Conservation (phyloP, 306 rosid species). For the Arachis stenosperma region DNA sequence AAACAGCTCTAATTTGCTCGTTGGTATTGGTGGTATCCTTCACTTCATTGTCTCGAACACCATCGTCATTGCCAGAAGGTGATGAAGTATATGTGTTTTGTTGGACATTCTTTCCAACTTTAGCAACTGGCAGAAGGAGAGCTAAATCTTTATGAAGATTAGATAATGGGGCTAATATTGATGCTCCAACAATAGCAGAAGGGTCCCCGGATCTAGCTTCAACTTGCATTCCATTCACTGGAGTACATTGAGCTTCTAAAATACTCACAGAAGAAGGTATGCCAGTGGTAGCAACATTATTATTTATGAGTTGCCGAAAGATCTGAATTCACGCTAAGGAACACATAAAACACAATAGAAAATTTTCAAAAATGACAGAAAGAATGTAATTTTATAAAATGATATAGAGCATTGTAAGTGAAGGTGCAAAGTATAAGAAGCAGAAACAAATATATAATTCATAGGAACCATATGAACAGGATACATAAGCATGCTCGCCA, state of each 20-base stretch:
- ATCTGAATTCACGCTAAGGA: slow-evolving; percentile 68
- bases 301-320: slow-evolving; percentile 74
- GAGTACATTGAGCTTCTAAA: slow-evolving; percentile 75
- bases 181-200: slow-evolving; percentile 76
- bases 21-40: slow-evolving; percentile 56
- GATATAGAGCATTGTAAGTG: background rate
- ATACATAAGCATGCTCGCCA: no score
- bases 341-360: slow-evolving; percentile 28
- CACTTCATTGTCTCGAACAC: slow-evolving; percentile 55
- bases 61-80: slow-evolving; percentile 58
- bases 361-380: slow-evolving; percentile 17
- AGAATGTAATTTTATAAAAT: background rate
- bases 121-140: slow-evolving; percentile 61
- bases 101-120: slow-evolving; percentile 58
- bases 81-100: slow-evolving; percentile 61
- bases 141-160: slow-evolving; percentile 66
- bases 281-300: slow-evolving; percentile 57
- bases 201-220: slow-evolving; percentile 87
- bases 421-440: background rate
- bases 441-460: background rate
- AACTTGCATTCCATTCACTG: slow-evolving; percentile 69
- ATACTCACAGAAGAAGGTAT: slow-evolving; percentile 72
- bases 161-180: slow-evolving; percentile 81
- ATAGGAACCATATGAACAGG: no score
- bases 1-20: slow-evolving; percentile 51